A percentile compares a stretch with the other conserved stretches of the same genome.
phyloP scores from a whole-genome alignment of 345 rosid species.

The Rhodamnia argentea region DNA sequence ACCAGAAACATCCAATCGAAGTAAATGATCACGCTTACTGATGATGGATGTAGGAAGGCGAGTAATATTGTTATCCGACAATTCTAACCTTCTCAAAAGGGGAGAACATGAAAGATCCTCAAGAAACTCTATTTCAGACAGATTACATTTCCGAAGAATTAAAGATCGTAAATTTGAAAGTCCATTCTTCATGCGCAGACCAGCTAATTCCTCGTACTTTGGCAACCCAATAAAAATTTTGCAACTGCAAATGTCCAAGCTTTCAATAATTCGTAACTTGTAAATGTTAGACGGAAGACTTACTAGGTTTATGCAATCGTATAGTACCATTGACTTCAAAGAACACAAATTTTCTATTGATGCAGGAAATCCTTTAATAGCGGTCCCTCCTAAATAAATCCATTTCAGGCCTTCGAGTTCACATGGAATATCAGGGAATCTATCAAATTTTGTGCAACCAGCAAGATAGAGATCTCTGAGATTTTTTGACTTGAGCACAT shows the following conservation, averaged over 20 bases:
- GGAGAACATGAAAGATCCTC: neutral
- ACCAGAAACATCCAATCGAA: too few relatives aligned
- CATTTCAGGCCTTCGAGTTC: accelerated
- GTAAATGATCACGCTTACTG: neutral
- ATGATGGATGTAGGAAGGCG: neutral
- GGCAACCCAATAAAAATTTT: neutral
- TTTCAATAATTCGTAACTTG: neutral
- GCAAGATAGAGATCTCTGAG: accelerated
- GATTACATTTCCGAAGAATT: neutral
- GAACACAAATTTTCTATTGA: neutral
- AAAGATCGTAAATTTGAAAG: neutral
- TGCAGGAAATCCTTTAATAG: neutral
- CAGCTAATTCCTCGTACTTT: neutral
- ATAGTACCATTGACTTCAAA: accelerated
- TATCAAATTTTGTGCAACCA: neutral
- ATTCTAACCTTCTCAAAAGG: accelerated
- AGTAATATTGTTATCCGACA: neutral
- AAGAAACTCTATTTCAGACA: neutral
- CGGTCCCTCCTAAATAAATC: accelerated
- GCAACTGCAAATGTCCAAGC: accelerated
- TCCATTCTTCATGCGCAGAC: neutral
- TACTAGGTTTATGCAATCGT: accelerated
- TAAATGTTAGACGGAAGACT: neutral
- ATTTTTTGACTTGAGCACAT: neutral
- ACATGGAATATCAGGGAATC: neutral